These are phyloP conservation scores for Strigomonas culicis DNA, from an alignment of 208 protist genomes.

Conservation along the genomic window DNA sequence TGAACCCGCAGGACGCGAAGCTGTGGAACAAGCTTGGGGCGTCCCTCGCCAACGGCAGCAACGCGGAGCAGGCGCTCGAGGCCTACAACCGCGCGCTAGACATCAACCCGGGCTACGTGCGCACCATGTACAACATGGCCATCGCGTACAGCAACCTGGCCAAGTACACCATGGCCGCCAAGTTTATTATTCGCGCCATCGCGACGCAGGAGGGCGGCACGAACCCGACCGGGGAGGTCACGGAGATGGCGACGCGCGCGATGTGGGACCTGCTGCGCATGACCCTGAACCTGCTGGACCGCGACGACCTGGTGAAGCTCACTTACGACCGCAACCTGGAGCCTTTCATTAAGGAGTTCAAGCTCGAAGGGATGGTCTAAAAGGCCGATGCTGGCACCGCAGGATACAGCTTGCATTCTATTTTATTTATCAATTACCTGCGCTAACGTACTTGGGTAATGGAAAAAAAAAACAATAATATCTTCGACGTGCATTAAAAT, in stretches of 20 bases:
- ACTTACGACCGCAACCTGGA: slow-evolving; percentile 53
- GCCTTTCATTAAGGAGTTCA: slow-evolving; percentile 75
- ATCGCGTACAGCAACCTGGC: slow-evolving; percentile 82
- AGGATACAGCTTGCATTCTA: no score
- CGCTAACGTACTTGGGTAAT: not conserved
- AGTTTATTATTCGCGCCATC: slow-evolving; percentile 75
- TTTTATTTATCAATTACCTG: not conserved
- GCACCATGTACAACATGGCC: slow-evolving; percentile 89
- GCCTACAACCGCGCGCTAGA: slow-evolving; percentile 85
- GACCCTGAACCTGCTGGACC: slow-evolving; percentile 80
- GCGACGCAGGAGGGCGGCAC: slow-evolving; percentile 68
- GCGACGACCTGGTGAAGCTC: slow-evolving; percentile 74
- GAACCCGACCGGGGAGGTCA: slow-evolving; percentile 52
- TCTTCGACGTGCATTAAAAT: no score
- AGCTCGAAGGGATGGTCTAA: slow-evolving; percentile 64
- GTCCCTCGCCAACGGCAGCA: slow-evolving; percentile 79
- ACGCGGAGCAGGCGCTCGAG: slow-evolving; percentile 67
- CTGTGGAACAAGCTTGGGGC: slow-evolving; percentile 92
- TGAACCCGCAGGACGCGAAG: slow-evolving; percentile 59
- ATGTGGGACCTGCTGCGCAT: slow-evolving; percentile 89
- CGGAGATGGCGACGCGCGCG: slow-evolving; percentile 38
- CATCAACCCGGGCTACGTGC: slow-evolving; percentile 87
- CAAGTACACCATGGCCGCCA: slow-evolving; percentile 55
- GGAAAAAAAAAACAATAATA: not conserved
- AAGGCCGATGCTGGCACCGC: no score